Conservation (phyloP, 2,329 filamentous ascomycete genomes). For the Aspergillus fumigatiaffinis region DNA sequence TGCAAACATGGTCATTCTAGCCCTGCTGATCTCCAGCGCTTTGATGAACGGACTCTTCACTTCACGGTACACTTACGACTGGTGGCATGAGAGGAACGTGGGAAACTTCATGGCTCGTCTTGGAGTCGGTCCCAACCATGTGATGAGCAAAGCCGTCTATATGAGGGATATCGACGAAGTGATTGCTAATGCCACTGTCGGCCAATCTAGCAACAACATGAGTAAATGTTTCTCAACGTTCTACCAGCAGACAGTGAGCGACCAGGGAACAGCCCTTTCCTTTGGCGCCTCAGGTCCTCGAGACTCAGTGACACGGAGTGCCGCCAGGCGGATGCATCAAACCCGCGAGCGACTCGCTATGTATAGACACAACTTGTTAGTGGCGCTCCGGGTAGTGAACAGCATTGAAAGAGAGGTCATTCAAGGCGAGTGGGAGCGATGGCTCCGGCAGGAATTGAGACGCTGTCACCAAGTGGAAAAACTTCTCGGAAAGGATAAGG, state of each 20-base stretch:
- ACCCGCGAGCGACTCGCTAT: constrained; percentile 78
- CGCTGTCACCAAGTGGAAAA: constrained; percentile 64
- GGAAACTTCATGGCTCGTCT: constrained; percentile 75
- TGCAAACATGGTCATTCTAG: constrained; percentile 70
- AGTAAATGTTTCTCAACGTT: constrained; percentile 44
- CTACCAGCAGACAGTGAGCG: constrained; percentile 38
- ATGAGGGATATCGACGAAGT: constrained; percentile 73
- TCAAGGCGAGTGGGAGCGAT: constrained; percentile 86
- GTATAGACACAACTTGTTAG: constrained; percentile 85
- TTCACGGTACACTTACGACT: constrained; percentile 67
- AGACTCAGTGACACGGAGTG: constrained; percentile 30
- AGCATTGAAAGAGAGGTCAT: constrained; percentile 82
- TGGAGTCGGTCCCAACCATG: constrained; percentile 71
- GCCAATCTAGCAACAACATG: constrained; percentile 23
- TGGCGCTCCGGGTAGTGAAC: constrained; percentile 87
- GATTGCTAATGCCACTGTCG: constrained; percentile 37
- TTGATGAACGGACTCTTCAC: constrained; percentile 72
- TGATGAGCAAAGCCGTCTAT: constrained; percentile 84
- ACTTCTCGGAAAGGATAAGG: constrained; percentile 36
- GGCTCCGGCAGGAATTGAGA: constrained; percentile 73
- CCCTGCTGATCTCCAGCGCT: constrained; percentile 64
- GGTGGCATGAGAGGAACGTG: constrained; percentile 83
- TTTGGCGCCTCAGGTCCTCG: constrained; percentile 24
- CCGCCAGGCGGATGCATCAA: constrained; percentile 61
- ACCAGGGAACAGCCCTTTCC: constrained; percentile 27